A percentile compares a stretch with the other conserved stretches of the same genome.
Evolutionary conservation across 371 early-diverging fungal genomes (phyloP).

Genomic region (Sporodiniella umbellata): DNA sequence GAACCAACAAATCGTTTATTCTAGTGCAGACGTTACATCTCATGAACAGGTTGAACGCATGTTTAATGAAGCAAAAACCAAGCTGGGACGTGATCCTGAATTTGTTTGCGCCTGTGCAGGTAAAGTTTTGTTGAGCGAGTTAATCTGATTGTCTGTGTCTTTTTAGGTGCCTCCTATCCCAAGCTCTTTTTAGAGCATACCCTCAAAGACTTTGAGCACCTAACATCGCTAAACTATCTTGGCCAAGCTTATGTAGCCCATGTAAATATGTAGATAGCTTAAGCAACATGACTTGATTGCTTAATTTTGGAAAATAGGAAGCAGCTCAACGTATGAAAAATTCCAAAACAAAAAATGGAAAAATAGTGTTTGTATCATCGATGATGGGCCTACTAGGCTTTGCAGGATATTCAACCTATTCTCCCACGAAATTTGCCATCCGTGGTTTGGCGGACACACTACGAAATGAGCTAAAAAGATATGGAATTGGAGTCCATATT

Average conservation of each 20-base stretch:
- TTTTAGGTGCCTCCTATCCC: constrained; percentile 59
- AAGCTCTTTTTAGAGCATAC: constrained; percentile 71
- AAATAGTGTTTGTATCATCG: constrained; percentile 80
- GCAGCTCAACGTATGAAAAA: constrained; percentile 66
- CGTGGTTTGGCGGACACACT: constrained; percentile 75
- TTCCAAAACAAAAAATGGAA: constrained; percentile 56
- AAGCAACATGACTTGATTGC: not conserved
- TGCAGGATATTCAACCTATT: constrained; percentile 80
- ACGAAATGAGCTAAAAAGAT: constrained; percentile 69
- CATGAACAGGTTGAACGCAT: constrained; percentile 54
- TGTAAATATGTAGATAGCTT: constrained; percentile 29
- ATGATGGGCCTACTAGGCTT: constrained; percentile 74
- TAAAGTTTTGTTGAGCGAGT: constrained; percentile 4
- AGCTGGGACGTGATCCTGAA: constrained; percentile 62
- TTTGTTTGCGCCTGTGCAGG: constrained; percentile 83
- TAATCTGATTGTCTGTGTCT: no score
- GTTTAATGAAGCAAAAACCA: constrained; percentile 58
- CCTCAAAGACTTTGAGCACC: constrained; percentile 57
- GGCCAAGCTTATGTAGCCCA: constrained; percentile 77
- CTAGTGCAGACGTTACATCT: constrained; percentile 63
- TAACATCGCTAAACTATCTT: constrained; percentile 78
- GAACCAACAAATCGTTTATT: constrained; percentile 48
- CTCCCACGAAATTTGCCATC: constrained; percentile 83
- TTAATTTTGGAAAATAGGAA: constrained; percentile 38
- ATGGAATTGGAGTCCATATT: constrained; percentile 72